Evolutionary conservation across 345 rosid species (phyloP).

Genomic region (Turnera subulata): DNA sequence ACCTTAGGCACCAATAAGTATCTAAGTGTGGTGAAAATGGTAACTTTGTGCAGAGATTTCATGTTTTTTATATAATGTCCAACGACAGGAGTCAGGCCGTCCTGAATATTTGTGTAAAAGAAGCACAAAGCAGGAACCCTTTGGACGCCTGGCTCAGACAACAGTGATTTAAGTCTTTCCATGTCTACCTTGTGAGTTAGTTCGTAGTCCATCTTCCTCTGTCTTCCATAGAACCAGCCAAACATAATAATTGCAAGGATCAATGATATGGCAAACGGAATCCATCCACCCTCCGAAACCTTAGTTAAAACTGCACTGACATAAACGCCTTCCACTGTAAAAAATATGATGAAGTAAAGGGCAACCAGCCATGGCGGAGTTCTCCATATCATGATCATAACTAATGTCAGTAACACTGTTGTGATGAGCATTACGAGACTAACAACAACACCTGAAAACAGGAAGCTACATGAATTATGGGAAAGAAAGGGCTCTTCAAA

Average conservation of each 20-base stretch:
- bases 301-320: constrained; percentile 73
- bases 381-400: constrained; percentile 90
- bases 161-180: constrained; percentile 46
- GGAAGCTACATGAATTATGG: not conserved
- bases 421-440: constrained; percentile 88
- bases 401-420: constrained; percentile 60
- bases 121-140: constrained; percentile 79
- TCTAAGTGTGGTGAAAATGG: constrained; percentile 64
- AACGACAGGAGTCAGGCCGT: constrained; percentile 71
- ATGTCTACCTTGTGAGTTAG: constrained; percentile 55
- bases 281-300: constrained; percentile 83
- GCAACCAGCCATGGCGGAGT: constrained; percentile 51
- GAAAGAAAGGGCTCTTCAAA: not conserved
- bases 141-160: constrained; percentile 63
- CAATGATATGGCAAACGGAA: constrained; percentile 77
- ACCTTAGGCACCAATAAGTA: constrained; percentile 64
- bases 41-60: constrained; percentile 76
- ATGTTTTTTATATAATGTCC: constrained; percentile 74
- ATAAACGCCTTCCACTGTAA: constrained; percentile 74
- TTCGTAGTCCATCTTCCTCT: constrained; percentile 72
- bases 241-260: constrained; percentile 77
- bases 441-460: constrained; percentile 67
- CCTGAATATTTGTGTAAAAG: constrained; percentile 79
- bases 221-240: constrained; percentile 86
- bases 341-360: constrained; percentile 58